Base-by-base conservation (phyloP, 495 filamentous ascomycete genomes). In the Cryomyces antarcticus region DNA sequence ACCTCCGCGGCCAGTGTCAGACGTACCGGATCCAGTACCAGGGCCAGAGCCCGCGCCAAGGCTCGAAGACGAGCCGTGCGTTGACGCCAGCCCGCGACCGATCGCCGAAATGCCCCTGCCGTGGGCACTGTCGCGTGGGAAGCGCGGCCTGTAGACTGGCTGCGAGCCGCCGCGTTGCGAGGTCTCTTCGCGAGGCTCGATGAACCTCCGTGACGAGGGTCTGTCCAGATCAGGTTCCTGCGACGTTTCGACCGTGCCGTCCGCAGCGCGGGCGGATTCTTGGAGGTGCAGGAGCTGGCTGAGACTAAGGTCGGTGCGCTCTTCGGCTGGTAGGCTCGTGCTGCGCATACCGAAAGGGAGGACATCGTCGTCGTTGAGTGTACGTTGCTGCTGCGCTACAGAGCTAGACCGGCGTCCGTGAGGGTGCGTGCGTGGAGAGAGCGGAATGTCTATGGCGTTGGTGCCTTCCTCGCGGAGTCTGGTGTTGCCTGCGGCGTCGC, bases 361-460 rank as follows among this genome's bases (percentile, higher is more conserved):
- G 28, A 71, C 70, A 11, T 75, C 69, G 30, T 85, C 81, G 30
- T 72, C 73, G 4, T 67, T 70, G 2, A 69, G 54, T 33, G 57
- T 53, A 11, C 73, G 70, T 42, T 73, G 67, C 47, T 75, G 74
- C 47, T 82, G 78, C n/a, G 78, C 78, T 7, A 77, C 80, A 27
- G 82, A 92, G 58, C 77, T 87, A 12, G 82, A 76, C 37, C 82
- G 68, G 30, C 84, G 73, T 41, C 64, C 69, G 43, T 68, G 60
- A 30, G 74, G 72, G 39, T 62, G 82, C 34, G 61, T 62, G 4
- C 77, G 65, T 3, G 84, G 81, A 0, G 83, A 88, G 1, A 75
- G 76, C 1, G 84, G 84, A 24, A 93, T 93, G 42, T 85, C 77
- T 39, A 92, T 89, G 2, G 83, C 78, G 35, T 65, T 79, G 3